Conservation (phyloP, 1,284 basidiomycete species). For the Cutaneotrichosporon daszewskae region DNA sequence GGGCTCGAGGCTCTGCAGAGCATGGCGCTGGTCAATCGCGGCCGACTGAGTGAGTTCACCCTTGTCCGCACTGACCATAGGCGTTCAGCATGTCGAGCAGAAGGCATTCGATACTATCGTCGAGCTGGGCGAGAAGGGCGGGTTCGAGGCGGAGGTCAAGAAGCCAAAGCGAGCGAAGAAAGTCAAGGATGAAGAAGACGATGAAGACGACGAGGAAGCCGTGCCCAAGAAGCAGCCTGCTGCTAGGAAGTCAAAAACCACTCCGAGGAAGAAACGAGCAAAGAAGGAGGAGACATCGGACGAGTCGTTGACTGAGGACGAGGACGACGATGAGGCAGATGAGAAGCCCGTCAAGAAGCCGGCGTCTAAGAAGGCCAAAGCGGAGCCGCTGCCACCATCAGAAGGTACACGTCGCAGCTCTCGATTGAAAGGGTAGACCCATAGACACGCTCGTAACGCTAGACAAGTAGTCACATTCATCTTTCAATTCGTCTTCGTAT, state of each 20-base stretch:
- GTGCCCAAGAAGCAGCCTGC: neutral
- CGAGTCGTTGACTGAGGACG: too few relatives aligned
- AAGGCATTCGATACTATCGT: slow-evolving; percentile 65
- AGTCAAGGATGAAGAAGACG: neutral
- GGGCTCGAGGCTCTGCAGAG: slow-evolving; percentile 56
- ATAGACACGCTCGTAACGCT: neutral
- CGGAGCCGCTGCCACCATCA: slow-evolving; percentile 8
- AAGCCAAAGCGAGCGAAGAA: slow-evolving; percentile 4
- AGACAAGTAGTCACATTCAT: neutral
- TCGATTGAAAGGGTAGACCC: neutral
- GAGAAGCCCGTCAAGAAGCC: too few relatives aligned
- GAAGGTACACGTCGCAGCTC: slow-evolving; percentile 14
- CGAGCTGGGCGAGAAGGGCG: slow-evolving; percentile 63
- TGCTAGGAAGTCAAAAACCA: neutral
- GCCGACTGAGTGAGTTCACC: slow-evolving; percentile 66
- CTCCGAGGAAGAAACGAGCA: too few relatives aligned
- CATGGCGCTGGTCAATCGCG: slow-evolving; percentile 78
- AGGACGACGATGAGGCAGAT: too few relatives aligned
- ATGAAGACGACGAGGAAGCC: neutral
- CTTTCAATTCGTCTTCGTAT: neutral
- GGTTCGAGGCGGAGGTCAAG: slow-evolving; percentile 28
- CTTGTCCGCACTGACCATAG: slow-evolving; percentile 14
- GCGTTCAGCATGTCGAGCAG: slow-evolving; percentile 63
- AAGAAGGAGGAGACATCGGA: too few relatives aligned
- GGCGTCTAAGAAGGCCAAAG: slow-evolving; percentile 2